Base-by-base conservation (phyloP, 768 basidiomycete genomes). In the Rubroboletus pulcherrimus region DNA sequence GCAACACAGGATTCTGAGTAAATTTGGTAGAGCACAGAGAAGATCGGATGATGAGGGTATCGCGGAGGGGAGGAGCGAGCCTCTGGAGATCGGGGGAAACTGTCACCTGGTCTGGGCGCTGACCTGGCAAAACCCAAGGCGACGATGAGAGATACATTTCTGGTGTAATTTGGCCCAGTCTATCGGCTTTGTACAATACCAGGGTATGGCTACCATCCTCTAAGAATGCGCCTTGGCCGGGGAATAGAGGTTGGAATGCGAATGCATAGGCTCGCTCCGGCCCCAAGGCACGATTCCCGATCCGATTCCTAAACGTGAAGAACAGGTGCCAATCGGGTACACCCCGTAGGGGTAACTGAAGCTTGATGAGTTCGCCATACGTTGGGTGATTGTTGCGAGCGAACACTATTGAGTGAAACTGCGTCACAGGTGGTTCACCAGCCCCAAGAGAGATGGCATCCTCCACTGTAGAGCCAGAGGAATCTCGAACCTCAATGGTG, bases 391-490 rank as follows among this genome's bases (percentile, higher is more conserved):
- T 89, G 66, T 89, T 96, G 35, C 88, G 83, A 59, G 86, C 81
- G 72, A 96, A 96, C 35, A 98, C 91, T 76, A 95, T 86, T 10
- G 95, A 97, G 66, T 91, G 81, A 72, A 90, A 98, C 39, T 87
- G 83, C 2, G 87, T 81, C 60, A 93, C 76, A 4, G 81, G 77
- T 2, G 87, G 85, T 67, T 98, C 95, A 26, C 94, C 91, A 56
- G 88, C 85, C 21, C 96, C 96, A 55, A 87, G 83, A 38, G 85
- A 87, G 44, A 98, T 86, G 9, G 82, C 84, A 39, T 81, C 77
- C 48, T 89, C 87, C 37, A 97, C 73, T 4, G 78, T 68, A 11
- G 75, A 72, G 5, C 96, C 96, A 47, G 86, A 79, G 30, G 81
- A 76, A 61, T 87, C 84, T 50, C 86, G 81, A 24, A 97, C 87